Evolutionary conservation across 176 grass and related monocot species (phyloP).

Genomic region (Hordeum marinum): DNA sequence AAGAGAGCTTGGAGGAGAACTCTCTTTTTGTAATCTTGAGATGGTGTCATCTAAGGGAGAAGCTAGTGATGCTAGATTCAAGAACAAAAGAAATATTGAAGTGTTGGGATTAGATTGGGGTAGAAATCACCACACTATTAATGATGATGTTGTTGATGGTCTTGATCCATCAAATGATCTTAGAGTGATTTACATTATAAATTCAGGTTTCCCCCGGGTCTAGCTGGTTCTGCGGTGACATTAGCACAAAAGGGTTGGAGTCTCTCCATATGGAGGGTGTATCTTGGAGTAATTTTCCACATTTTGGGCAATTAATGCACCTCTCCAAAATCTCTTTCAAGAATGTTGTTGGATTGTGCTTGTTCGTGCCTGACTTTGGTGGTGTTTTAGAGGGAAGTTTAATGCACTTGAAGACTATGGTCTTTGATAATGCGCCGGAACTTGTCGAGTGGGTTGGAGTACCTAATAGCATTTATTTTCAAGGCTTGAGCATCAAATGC

Average conservation of each 20-base stretch:
- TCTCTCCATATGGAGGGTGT: not conserved
- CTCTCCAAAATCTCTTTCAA: not conserved
- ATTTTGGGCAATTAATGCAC: not conserved
- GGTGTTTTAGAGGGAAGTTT: not conserved
- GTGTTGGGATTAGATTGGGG: not conserved
- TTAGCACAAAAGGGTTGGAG: not conserved
- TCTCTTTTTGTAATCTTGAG: not conserved
- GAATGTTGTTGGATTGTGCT: not conserved
- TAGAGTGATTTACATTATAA: not conserved
- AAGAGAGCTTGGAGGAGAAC: not conserved
- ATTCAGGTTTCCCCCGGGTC: not conserved
- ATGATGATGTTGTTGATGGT: not conserved
- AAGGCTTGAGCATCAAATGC: not conserved
- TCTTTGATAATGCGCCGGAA: not conserved
- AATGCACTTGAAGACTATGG: not conserved
- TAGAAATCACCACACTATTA: rapidly evolving
- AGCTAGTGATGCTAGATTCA: not conserved
- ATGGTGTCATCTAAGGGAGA: not conserved
- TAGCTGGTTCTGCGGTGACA: not conserved
- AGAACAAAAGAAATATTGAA: not conserved
- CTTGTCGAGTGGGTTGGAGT: not conserved
- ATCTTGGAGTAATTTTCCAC: not conserved
- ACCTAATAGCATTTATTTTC: not conserved
- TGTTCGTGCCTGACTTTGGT: not conserved
- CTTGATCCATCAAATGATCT: not conserved